Evolutionary conservation across 441 rosid genomes (phyloP), one percentile per base, ranked within the genome.

Genomic region (Aquilaria agallochum): DNA sequence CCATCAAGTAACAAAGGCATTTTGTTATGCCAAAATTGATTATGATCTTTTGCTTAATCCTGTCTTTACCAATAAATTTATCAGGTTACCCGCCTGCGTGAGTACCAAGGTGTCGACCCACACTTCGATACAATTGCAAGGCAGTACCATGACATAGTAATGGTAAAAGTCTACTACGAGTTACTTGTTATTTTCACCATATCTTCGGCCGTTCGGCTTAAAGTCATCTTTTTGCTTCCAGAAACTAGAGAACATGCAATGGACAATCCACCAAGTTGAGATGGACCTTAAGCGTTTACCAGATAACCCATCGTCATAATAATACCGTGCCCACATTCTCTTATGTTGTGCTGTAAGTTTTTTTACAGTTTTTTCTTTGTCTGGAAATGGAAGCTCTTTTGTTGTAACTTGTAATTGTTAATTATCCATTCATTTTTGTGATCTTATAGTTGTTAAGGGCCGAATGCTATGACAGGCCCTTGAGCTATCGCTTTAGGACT

Each of bases 31-130:
- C 13, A 1, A 15, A 27, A 33, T 51, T 50, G 6, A 8, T 32
- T 8, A 42, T 27, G 10, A 30, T 51, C 27, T 47, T 42, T 50
- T 42, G 11, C 45, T 32, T 57, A 12, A 40, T 2, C 32, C 11
- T 55, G 55, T 31, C 36, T 27, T 10, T 46, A 53, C 46, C 27
- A 53, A 32, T 11, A 55, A 10, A 13, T 56, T 64, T 61, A 33
- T 55, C 79, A 91, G 96, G 94, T 86, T 3, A 91, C 96, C 5
- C 92, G 97, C 53, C 97, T 94, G 40, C 83, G 87, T 30, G 99
- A 94, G 69, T 94, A 94, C 74, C 97, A 86, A 69, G 99, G 99
- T 5, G 95, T 94, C 1, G 97, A 91, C 83, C 99, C 99, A 31
- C 95, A 85, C 72, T 94, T 91, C 13, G 96, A 94, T 75, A 74